Conservation (phyloP, 2,329 filamentous ascomycete species). For the Diaporthe destruens region DNA sequence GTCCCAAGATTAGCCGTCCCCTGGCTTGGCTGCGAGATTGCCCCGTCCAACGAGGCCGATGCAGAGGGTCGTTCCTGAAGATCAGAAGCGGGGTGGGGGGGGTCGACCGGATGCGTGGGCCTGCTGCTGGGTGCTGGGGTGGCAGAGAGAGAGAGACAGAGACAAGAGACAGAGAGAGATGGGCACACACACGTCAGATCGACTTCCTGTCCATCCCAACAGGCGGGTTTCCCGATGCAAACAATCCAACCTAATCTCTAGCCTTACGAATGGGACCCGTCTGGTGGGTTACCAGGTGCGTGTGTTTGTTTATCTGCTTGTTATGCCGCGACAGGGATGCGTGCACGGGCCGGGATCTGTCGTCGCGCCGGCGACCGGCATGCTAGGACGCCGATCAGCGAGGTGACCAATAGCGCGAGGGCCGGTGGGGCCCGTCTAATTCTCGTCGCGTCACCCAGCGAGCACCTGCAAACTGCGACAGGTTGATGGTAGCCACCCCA, state of each 20-base stretch:
- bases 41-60: constrained; percentile 7
- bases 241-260: constrained; percentile 31
- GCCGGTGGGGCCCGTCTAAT: constrained; percentile 5
- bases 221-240: constrained; percentile 8
- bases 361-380: constrained; percentile 39
- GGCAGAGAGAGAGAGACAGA: background rate
- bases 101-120: constrained; percentile 23
- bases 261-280: constrained; percentile 23
- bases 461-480: constrained; percentile 10
- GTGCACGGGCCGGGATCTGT: constrained; percentile 38
- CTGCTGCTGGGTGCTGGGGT: constrained; percentile 22
- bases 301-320: constrained; percentile 33
- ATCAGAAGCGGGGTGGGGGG: constrained; percentile 24
- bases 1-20: constrained; percentile 17
- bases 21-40: constrained; percentile 21
- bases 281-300: constrained; percentile 4
- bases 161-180: background rate
- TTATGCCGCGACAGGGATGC: constrained; percentile 30
- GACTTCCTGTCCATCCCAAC: constrained; percentile 1
- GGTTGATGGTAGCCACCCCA: background rate
- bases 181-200: constrained; percentile 18
- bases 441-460: constrained; percentile 39
- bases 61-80: constrained; percentile 41
- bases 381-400: constrained; percentile 26
- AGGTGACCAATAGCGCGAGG: constrained; percentile 15